A percentile compares a stretch with the other conserved stretches of the same genome.
These are phyloP conservation scores for Penicillium nucicola DNA, from an alignment of 495 filamentous ascomycete species.

Conservation along the genomic window DNA sequence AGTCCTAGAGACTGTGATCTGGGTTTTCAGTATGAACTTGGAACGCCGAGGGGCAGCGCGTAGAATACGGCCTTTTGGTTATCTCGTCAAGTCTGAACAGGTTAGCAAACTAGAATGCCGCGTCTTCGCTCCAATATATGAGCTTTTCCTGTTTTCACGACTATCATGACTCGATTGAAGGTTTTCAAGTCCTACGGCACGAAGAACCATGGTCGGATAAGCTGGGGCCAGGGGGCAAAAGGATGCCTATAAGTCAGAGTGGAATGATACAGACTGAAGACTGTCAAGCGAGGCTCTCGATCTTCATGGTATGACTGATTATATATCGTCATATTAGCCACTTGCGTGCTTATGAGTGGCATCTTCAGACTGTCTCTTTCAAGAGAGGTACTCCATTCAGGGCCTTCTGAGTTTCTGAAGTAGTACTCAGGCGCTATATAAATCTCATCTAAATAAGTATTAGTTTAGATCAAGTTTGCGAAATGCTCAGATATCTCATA, in stretches of 20 bases:
- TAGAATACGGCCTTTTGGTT: conserved; percentile 5
- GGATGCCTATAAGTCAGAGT: conserved; percentile 2
- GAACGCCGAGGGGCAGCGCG: neutral
- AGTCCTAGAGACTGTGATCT: neutral
- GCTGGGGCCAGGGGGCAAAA: neutral
- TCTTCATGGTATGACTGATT: neutral
- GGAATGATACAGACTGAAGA: neutral
- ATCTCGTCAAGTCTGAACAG: neutral
- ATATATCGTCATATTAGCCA: neutral
- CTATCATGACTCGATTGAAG: neutral
- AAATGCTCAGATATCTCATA: neutral
- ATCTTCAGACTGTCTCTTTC: neutral
- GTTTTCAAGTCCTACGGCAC: neutral
- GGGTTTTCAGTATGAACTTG: neutral
- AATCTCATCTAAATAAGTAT: neutral
- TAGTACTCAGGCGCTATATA: neutral
- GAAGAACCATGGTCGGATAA: conserved; percentile 2
- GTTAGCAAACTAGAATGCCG: neutral
- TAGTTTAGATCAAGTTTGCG: neutral
- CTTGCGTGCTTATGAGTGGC: neutral
- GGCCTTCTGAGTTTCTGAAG: neutral
- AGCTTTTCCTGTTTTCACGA: neutral
- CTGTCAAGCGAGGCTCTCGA: neutral
- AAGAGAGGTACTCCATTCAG: neutral
- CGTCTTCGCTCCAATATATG: neutral